A percentile compares a stretch with the other conserved stretches of the same genome.
These are phyloP conservation scores for Neopestalotiopsis sp. DNA, from an alignment of 2,329 filamentous ascomycete genomes.

Conservation along the genomic window DNA sequence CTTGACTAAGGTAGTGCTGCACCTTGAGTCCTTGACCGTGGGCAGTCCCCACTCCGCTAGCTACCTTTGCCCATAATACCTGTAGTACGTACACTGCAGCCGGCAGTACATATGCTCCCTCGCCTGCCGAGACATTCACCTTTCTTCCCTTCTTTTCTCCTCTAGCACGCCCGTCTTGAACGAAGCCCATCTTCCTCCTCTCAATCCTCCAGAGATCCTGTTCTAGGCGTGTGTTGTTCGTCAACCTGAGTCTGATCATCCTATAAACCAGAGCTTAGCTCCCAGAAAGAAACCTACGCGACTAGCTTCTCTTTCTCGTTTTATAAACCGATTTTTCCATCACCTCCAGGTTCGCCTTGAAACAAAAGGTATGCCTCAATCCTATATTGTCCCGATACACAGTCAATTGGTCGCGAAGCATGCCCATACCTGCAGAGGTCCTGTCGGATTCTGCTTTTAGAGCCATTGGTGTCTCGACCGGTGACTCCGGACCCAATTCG, in stretches of 20 bases:
- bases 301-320: conserved; percentile 13
- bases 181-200: conserved; percentile 18
- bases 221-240: conserved; percentile 42
- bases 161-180: conserved; percentile 41
- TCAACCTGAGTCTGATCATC: conserved; percentile 28
- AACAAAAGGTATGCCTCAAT: conserved; percentile 12
- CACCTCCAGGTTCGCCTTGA: conserved; percentile 9
- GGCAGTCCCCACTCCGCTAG: conserved; percentile 25
- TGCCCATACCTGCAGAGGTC: background rate
- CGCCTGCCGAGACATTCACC: conserved; percentile 26
- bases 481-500: conserved; percentile 21
- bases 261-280: conserved; percentile 27
- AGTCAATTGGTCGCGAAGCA: conserved; percentile 5
- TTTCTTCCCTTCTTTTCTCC: conserved; percentile 28
- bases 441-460: background rate
- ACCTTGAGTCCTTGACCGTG: conserved; percentile 38
- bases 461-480: conserved; percentile 8
- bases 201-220: conserved; percentile 27
- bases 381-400: background rate
- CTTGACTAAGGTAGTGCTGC: background rate
- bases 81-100: conserved; percentile 10
- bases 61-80: background rate
- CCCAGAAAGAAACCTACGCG: conserved; percentile 20
- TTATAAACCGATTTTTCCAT: conserved; percentile 2
- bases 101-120: conserved; percentile 36